Conservation (phyloP, 306 rosid genomes). For the Albizia julibrissin region DNA sequence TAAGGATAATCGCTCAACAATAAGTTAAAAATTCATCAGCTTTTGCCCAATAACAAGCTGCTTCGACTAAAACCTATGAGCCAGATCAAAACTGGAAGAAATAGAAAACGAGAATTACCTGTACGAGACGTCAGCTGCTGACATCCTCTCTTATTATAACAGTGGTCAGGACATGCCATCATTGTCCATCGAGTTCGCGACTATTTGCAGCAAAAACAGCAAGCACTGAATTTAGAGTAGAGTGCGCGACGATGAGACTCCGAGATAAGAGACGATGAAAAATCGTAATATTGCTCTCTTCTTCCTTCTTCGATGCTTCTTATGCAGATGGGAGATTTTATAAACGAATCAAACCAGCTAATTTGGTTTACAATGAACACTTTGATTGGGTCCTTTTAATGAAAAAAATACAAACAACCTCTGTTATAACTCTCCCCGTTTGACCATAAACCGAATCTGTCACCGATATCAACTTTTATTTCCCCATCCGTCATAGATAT, state of each 20-base stretch:
- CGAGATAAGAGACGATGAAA: not conserved
- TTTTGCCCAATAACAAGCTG: not conserved
- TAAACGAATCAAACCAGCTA: not conserved
- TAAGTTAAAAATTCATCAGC: not conserved
- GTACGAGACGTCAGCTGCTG: conserved; percentile 57
- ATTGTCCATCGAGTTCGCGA: conserved; percentile 30
- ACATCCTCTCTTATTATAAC: conserved; percentile 42
- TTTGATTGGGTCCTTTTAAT: not conserved
- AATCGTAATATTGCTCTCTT: not conserved
- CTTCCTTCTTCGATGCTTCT: not conserved
- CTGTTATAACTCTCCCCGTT: not conserved
- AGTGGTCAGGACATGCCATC: conserved; percentile 21
- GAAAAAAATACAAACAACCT: not conserved
- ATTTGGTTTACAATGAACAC: not conserved
- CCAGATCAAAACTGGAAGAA: not conserved
- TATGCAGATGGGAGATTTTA: not conserved
- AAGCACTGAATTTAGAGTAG: not conserved
- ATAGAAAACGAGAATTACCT: conserved; percentile 29
- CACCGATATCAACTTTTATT: not conserved
- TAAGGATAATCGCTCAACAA: not conserved
- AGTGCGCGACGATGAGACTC: not conserved
- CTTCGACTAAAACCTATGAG: not conserved
- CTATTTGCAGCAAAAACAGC: not conserved
- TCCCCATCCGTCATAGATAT: not conserved
- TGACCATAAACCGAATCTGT: not conserved